Conservation (phyloP, 768 basidiomycete species). For the Lanmaoa rubissima region DNA sequence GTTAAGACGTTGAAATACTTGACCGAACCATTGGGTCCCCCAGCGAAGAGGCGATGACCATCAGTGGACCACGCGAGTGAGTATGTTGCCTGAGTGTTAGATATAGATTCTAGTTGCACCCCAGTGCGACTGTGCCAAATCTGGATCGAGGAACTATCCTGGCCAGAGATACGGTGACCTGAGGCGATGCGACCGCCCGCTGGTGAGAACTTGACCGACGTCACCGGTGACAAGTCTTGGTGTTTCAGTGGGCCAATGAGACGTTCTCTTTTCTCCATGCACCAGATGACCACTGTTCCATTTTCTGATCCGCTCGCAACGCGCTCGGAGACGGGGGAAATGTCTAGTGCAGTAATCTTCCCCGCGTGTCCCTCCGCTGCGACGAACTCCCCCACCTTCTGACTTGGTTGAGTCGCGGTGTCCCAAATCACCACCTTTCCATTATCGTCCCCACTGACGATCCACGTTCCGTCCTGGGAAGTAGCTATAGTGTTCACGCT, state of each 20-base stretch:
- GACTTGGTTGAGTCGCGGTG: neutral
- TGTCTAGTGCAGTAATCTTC: conserved; percentile 8
- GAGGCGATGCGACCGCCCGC: conserved; percentile 10
- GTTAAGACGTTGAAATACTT: conserved; percentile 9
- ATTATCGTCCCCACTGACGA: conserved; percentile 6
- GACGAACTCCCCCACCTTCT: neutral
- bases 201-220: conserved; percentile 19
- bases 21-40: conserved; percentile 8
- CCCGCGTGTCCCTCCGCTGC: neutral
- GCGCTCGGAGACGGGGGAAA: conserved; percentile 4
- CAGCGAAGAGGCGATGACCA: conserved; percentile 14
- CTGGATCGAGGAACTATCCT: neutral
- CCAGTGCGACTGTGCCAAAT: conserved; percentile 17
- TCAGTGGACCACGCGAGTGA: conserved; percentile 20
- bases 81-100: neutral
- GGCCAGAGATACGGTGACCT: neutral
- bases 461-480: conserved; percentile 9
- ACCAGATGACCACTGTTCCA: conserved; percentile 6
- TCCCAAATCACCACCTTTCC: conserved; percentile 12
- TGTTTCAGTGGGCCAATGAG: conserved; percentile 3
- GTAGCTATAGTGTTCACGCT: neutral
- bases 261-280: neutral
- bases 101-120: conserved; percentile 1
- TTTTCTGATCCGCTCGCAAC: conserved; percentile 3
- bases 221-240: conserved; percentile 1